phyloP scores from a whole-genome alignment of 305 asterid genomes.

The Stenogyne calaminthoides region DNA sequence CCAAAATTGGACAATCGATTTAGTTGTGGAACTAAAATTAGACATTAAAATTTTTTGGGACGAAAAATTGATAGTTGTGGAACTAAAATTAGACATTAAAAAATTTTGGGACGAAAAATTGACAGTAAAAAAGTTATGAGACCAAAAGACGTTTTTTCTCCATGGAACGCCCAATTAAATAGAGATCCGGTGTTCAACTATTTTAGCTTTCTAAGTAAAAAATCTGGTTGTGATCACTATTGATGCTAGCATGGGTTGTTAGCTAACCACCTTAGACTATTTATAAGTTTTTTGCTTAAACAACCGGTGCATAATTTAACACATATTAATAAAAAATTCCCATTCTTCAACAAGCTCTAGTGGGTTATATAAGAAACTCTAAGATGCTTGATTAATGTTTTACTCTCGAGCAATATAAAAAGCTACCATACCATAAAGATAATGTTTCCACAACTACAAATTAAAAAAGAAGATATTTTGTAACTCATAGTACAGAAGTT shows the following conservation, averaged over 20 bases:
- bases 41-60: too few species aligned
- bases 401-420: neutral
- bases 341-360: neutral
- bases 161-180: too few species aligned
- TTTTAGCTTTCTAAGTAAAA: too few species aligned
- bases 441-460: neutral
- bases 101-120: too few species aligned
- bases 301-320: neutral
- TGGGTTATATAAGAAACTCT: constrained; percentile 1
- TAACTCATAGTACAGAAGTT: neutral
- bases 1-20: too few species aligned
- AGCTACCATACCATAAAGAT: neutral
- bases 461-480: neutral
- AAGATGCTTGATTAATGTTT: neutral
- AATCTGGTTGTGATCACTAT: too few species aligned
- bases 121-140: too few species aligned
- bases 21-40: too few species aligned
- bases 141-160: too few species aligned
- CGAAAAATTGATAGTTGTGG: too few species aligned
- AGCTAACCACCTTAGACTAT: neutral
- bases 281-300: neutral
- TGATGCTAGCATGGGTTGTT: neutral
- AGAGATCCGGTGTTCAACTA: too few species aligned
- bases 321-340: neutral
- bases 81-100: too few species aligned